These are phyloP conservation scores for Phytophthora aleatoria DNA, from an alignment of 352 stramenopile genomes.

Conservation along the genomic window DNA sequence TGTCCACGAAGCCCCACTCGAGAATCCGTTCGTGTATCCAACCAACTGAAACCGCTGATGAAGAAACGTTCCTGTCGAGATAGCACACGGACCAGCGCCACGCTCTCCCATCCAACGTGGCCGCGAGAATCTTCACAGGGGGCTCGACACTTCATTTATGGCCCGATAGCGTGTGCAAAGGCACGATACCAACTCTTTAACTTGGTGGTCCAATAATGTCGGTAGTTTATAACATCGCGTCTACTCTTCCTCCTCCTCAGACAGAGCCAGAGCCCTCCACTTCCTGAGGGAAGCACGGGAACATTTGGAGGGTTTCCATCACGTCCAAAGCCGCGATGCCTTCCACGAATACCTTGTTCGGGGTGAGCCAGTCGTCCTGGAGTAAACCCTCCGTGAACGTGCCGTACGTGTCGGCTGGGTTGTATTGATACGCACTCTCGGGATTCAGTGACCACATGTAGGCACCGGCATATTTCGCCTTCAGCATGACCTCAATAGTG, in stretches of 20 bases:
- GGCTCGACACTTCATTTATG: too few species aligned
- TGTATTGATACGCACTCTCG: slow-evolving; percentile 74
- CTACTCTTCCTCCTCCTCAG: slow-evolving; percentile 9
- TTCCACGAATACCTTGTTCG: slow-evolving; percentile 61
- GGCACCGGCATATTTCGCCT: slow-evolving; percentile 50
- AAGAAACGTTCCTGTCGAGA: not conserved
- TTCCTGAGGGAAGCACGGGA: slow-evolving; percentile 62
- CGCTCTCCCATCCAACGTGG: too few species aligned
- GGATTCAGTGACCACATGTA: slow-evolving; percentile 84
- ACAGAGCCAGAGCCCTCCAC: slow-evolving; percentile 22
- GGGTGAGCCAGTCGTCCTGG: slow-evolving; percentile 69
- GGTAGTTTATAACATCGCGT: slow-evolving; percentile 9
- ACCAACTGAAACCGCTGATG: too few species aligned
- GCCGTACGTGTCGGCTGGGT: slow-evolving; percentile 59
- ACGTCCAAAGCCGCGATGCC: slow-evolving; percentile 56
- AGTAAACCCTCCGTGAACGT: slow-evolving; percentile 63
- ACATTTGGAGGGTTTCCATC: slow-evolving; percentile 56
- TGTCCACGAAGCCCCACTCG: too few species aligned
- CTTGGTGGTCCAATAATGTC: slow-evolving; percentile 1
- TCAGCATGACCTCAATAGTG: slow-evolving; percentile 62
- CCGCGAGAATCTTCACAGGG: too few species aligned
- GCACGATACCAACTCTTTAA: not conserved
- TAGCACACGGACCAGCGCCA: not conserved
- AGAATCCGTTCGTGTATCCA: too few species aligned
- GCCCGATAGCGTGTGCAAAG: not conserved